phyloP scores from a whole-genome alignment of 2,329 filamentous ascomycete genomes.

The Sporothrix sp. region DNA sequence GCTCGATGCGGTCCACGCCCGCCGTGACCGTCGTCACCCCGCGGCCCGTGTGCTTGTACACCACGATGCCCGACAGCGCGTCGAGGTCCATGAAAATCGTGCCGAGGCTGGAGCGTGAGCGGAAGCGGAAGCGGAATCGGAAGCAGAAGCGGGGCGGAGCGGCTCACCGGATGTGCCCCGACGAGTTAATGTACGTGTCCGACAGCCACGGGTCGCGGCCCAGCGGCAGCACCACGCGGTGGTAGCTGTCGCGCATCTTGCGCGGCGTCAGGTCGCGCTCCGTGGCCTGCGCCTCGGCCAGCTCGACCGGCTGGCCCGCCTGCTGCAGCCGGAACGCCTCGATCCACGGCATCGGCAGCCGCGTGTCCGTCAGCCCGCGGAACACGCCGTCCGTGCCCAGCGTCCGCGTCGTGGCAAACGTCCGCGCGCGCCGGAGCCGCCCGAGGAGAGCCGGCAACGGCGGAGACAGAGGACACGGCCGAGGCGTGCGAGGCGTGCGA shows the following conservation, averaged over 20 bases:
- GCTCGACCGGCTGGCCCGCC: conserved; percentile 26
- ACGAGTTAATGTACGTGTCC: conserved; percentile 68
- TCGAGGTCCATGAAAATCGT: conserved; percentile 74
- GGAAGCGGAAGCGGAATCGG: too few relatives aligned
- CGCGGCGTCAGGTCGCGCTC: conserved; percentile 53
- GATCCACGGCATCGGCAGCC: conserved; percentile 51
- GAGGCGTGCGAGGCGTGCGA: too few relatives aligned
- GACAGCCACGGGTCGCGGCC: conserved; percentile 67
- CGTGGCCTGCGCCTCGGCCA: conserved; percentile 20
- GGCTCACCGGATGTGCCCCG: conserved; percentile 65
- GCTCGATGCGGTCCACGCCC: conserved; percentile 40
- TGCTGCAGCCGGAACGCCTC: conserved; percentile 52
- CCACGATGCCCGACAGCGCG: conserved; percentile 65
- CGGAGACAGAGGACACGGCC: too few relatives aligned
- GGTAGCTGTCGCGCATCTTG: conserved; percentile 62
- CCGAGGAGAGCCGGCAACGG: too few relatives aligned
- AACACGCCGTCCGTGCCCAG: conserved; percentile 29
- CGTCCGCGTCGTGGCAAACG: conserved; percentile 9
- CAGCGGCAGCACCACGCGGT: conserved; percentile 56
- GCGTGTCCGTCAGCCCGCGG: conserved; percentile 26
- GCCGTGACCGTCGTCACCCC: conserved; percentile 41
- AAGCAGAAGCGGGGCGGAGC: too few relatives aligned
- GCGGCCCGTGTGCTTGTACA: conserved; percentile 57
- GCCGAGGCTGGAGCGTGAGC: too few relatives aligned
- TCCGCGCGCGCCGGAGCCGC: too few relatives aligned